A percentile compares a stretch with the other conserved stretches of the same genome.
These are phyloP conservation scores for Paraphaeosphaeria minitans DNA, from an alignment of 2,329 filamentous ascomycete genomes.

Conservation along the genomic window DNA sequence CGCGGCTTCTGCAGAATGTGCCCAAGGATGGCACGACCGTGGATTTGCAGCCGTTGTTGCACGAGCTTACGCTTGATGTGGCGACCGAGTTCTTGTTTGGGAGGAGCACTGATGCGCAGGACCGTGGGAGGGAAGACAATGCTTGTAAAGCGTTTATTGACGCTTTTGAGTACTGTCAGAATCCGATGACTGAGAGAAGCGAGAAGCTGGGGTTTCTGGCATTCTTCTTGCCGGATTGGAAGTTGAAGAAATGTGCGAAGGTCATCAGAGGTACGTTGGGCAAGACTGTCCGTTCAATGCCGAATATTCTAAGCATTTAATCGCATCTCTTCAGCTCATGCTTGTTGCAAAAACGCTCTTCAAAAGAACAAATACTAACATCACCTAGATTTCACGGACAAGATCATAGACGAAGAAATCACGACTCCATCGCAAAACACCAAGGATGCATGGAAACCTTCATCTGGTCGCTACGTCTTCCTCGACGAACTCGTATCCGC, in stretches of 20 bases:
- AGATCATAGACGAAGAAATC: background rate
- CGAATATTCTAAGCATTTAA: too few species aligned
- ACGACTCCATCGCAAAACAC: background rate
- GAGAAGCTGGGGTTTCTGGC: conserved; percentile 19
- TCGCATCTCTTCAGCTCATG: background rate
- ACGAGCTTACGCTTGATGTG: background rate
- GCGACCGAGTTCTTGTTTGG: conserved; percentile 3
- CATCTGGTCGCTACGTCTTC: conserved; percentile 27
- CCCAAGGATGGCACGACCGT: conserved; percentile 1
- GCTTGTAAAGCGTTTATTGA: conserved; percentile 22
- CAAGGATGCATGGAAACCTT: background rate
- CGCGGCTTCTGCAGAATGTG: background rate
- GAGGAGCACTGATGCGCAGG: background rate
- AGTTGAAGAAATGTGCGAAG: conserved; percentile 22
- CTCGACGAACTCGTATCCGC: conserved; percentile 28
- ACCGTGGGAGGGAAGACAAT: background rate
- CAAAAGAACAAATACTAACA: background rate
- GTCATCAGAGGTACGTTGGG: conserved; percentile 23
- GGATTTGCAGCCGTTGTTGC: background rate
- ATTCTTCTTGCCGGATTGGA: conserved; percentile 23
- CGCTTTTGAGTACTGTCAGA: conserved; percentile 31
- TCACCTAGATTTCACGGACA: background rate
- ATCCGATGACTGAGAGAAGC: conserved; percentile 11
- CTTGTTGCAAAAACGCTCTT: background rate
- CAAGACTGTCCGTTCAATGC: too few species aligned